Evolutionary conservation across 2,329 filamentous ascomycete genomes (phyloP).

Genomic region (Hymenoscyphus repandus): DNA sequence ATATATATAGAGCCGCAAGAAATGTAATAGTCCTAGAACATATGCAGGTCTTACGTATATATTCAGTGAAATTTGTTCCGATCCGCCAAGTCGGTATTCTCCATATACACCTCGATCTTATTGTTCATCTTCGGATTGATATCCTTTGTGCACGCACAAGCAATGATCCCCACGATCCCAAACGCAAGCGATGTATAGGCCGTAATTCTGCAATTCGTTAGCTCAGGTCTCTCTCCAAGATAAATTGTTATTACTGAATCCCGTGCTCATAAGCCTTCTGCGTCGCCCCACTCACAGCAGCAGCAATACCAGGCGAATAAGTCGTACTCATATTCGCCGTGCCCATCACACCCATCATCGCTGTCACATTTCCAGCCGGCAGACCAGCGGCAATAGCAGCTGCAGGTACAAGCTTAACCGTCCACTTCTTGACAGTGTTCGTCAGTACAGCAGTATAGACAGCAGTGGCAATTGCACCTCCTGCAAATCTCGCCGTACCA

Average conservation of each 20-base stretch:
- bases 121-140: slow-evolving; percentile 34
- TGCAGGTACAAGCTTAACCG: slow-evolving; percentile 30
- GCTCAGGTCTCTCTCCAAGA: no score
- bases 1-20: no score
- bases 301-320: slow-evolving; percentile 19
- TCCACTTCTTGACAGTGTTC: slow-evolving; percentile 32
- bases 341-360: slow-evolving; percentile 29
- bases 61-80: slow-evolving; percentile 3
- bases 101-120: slow-evolving; percentile 36
- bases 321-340: slow-evolving; percentile 3
- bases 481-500: not conserved
- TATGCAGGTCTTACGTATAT: not conserved
- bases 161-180: slow-evolving; percentile 5
- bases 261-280: slow-evolving; percentile 32
- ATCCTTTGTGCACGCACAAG: slow-evolving; percentile 32
- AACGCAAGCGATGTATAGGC: slow-evolving; percentile 2
- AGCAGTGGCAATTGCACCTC: slow-evolving; percentile 33
- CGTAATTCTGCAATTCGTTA: not conserved
- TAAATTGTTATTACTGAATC: slow-evolving; percentile 1
- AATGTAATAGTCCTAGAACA: no score
- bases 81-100: slow-evolving; percentile 2
- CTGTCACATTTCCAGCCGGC: slow-evolving; percentile 26
- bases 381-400: slow-evolving; percentile 35
- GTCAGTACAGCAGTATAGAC: slow-evolving; percentile 39
- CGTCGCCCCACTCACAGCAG: slow-evolving; percentile 28